Evolutionary conservation across 164 flowering plant species (phyloP).

Genomic region (Umbellularia californica): DNA sequence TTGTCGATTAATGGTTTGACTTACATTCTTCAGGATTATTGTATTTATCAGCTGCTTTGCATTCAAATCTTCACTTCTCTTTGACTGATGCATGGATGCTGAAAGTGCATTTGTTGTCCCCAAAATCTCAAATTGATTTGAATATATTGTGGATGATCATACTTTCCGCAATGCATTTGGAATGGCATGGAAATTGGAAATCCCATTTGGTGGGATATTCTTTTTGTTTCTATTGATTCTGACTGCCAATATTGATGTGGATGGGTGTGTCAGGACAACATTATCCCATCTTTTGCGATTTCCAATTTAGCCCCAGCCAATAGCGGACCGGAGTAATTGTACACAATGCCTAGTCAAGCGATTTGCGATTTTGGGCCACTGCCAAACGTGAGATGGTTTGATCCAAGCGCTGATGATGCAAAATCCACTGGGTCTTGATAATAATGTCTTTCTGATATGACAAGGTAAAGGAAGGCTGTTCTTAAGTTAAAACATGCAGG

Average conservation of each 20-base stretch:
- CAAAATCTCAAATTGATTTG: neutral
- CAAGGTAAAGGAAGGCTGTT: neutral
- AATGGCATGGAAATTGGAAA: neutral
- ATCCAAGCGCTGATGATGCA: neutral
- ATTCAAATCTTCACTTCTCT: neutral
- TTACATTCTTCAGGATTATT: neutral
- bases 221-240: neutral
- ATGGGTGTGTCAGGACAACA: neutral
- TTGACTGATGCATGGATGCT: neutral
- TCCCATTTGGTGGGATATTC: neutral
- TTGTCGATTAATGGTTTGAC: neutral
- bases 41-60: neutral
- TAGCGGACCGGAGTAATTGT: neutral
- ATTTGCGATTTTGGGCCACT: neutral
- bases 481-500: neutral
- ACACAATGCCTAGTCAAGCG: neutral
- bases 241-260: neutral
- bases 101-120: neutral
- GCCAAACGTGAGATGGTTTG: neutral
- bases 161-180: neutral
- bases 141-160: neutral
- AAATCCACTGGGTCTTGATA: neutral
- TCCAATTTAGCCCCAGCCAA: neutral
- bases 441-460: constrained; percentile 1
- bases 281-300: neutral